Base-by-base conservation (phyloP, 164 flowering plant genomes). In the Hamamelis virginiana region DNA sequence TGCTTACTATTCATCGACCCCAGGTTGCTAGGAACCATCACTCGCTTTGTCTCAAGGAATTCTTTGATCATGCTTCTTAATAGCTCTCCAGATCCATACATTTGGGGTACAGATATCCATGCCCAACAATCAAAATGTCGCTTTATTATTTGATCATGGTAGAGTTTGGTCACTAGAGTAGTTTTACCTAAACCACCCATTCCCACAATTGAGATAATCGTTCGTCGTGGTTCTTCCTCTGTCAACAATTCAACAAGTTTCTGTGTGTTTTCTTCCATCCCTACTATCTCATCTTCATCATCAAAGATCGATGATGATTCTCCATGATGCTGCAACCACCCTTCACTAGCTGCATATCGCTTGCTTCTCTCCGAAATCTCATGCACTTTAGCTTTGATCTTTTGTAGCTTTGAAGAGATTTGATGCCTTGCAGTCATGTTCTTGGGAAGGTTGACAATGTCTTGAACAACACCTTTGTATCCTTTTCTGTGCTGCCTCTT, bases 131-230 rank as follows among this genome's bases (percentile, higher is more conserved):
- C 73, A 18, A 84, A 87, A 18, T 57, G 44, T 3, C 53, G 38
- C 57, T 59, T 69, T 0, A 79, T 70, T 0, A 1, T 27, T 18
- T 26, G 70, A 12, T 67, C 69, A 22, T 74, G 65, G 75, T 62
- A 87, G 25, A 72, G 68, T 9, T 77, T 73, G 1, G 70, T 63
- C 14, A 68, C 86, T 1, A 87, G 73, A 53, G 83, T 81, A 4
- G 89, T 87, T 75, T 87, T 87, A 4, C 89, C 91, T 0, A 76
- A 63, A 10, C 91, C 91, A 1, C 87, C 87, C 87, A 83, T 83
- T 5, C 92, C 92, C n/a, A 79, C 75, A 56, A 88, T 67, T 21
- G 88, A 80, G 28, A 82, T 47, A n/a, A 82, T 65, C 15, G 59
- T 73, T 8, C 74, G 68, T 5, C 76, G 67, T 3, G 73, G 69